These are phyloP conservation scores for Curvularia hawaiiensis DNA, from an alignment of 2,329 filamentous ascomycete genomes.

Conservation along the genomic window DNA sequence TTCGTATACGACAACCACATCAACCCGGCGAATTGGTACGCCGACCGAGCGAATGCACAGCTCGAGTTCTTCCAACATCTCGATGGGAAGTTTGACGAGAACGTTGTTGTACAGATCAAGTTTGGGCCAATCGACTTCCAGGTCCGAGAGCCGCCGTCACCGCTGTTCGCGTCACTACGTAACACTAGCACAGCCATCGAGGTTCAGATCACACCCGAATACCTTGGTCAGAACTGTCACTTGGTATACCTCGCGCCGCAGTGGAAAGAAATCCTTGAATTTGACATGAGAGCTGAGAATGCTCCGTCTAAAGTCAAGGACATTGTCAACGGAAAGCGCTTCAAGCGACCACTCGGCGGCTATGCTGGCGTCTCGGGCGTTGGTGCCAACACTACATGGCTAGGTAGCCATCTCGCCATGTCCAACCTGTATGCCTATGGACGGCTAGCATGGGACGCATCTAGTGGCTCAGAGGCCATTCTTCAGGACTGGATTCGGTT, in stretches of 20 bases:
- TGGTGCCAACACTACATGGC: constrained; percentile 69
- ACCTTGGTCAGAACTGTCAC: constrained; percentile 72
- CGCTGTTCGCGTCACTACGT: constrained; percentile 62
- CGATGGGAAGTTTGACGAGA: constrained; percentile 70
- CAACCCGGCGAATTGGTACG: constrained; percentile 65
- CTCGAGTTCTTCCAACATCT: constrained; percentile 69
- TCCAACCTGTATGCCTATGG: constrained; percentile 70
- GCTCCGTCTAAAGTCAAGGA: constrained; percentile 62
- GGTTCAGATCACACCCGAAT: constrained; percentile 71
- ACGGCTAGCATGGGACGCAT: constrained; percentile 68
- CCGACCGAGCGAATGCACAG: constrained; percentile 72
- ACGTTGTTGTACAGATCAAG: constrained; percentile 75
- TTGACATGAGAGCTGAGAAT: constrained; percentile 67
- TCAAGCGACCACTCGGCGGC: constrained; percentile 62
- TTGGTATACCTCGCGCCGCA: constrained; percentile 70
- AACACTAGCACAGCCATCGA: constrained; percentile 63
- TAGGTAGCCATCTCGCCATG: constrained; percentile 72
- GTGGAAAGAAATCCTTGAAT: constrained; percentile 71
- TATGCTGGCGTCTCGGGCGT: constrained; percentile 72
- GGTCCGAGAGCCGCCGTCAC: constrained; percentile 69
- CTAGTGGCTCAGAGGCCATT: constrained; percentile 54
- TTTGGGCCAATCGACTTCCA: constrained; percentile 78
- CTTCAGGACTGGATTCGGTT: constrained; percentile 70
- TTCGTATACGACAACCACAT: constrained; percentile 70
- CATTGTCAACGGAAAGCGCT: constrained; percentile 65